A percentile compares a stretch with the other conserved stretches of the same genome.
Conservation (phyloP, 192 early-diverging fungal genomes). For the Haplosporangium gracile region DNA sequence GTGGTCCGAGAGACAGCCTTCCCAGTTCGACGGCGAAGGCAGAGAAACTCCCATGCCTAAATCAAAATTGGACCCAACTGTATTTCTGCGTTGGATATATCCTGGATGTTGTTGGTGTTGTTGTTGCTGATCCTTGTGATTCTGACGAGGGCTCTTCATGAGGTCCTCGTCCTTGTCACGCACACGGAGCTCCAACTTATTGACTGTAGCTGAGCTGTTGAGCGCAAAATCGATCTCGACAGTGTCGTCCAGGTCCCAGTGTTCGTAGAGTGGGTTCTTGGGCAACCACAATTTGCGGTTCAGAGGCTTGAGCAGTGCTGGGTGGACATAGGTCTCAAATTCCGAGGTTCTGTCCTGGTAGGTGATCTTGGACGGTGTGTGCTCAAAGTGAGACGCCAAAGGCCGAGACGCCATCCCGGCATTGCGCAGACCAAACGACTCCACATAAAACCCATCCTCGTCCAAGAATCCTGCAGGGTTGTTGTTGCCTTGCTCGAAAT, state of each 20-base stretch:
- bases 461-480: constrained; percentile 20
- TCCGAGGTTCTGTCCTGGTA: constrained; percentile 56
- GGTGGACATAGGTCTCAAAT: constrained; percentile 62
- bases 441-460: constrained; percentile 29
- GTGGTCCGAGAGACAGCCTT: constrained; percentile 27
- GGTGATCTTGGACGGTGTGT: constrained; percentile 16
- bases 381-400: constrained; percentile 32
- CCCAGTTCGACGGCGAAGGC: constrained; percentile 32
- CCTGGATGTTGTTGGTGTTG: not conserved
- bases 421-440: not conserved
- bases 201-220: constrained; percentile 22
- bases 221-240: constrained; percentile 54
- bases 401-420: not conserved
- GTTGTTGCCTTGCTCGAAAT: constrained; percentile 4
- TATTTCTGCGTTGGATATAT: constrained; percentile 10
- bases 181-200: constrained; percentile 20
- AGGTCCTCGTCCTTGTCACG: constrained; percentile 8
- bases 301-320: constrained; percentile 56
- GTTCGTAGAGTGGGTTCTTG: constrained; percentile 51
- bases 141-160: constrained; percentile 6
- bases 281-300: constrained; percentile 59
- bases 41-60: constrained; percentile 8
- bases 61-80: constrained; percentile 19
- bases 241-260: constrained; percentile 55
- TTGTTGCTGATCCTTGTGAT: not conserved